These are phyloP conservation scores for Blastobotrys niveus DNA, from an alignment of 1,139 yeast genomes.

Conservation along the genomic window DNA sequence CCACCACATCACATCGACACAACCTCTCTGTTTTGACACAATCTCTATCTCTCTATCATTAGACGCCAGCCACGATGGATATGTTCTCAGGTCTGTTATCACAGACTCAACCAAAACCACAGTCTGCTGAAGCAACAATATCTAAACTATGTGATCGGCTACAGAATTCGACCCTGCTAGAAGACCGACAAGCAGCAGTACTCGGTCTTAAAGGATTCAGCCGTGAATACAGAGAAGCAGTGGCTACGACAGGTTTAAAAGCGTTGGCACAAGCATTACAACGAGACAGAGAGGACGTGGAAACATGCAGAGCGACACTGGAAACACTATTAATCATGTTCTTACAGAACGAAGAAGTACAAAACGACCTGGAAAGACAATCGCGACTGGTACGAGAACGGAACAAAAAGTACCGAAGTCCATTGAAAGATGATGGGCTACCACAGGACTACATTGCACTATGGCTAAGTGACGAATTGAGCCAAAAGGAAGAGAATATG, in stretches of 20 bases:
- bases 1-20: not conserved
- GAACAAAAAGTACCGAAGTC: constrained; percentile 44
- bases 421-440: constrained; percentile 7
- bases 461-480: constrained; percentile 93
- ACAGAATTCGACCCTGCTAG: constrained; percentile 71
- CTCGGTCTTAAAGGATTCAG: constrained; percentile 85
- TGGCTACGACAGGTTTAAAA: constrained; percentile 81
- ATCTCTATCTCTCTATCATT: not conserved
- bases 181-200: constrained; percentile 89
- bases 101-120: constrained; percentile 48
- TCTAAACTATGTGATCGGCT: constrained; percentile 84
- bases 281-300: constrained; percentile 62
- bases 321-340: constrained; percentile 82
- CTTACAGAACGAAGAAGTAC: constrained; percentile 48
- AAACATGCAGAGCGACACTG: constrained; percentile 71
- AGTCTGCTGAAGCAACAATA: constrained; percentile 77
- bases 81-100: constrained; percentile 45
- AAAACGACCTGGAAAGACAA: constrained; percentile 40
- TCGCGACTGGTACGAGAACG: constrained; percentile 20
- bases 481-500: constrained; percentile 54
- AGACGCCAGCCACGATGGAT: constrained; percentile 28
- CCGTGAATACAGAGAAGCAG: constrained; percentile 82
- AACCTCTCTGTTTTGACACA: not conserved
- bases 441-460: constrained; percentile 70
- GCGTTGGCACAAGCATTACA: constrained; percentile 65